Percentiles rank a stretch among this genome's conserved stretches.
Evolutionary conservation across 2,329 filamentous ascomycete genomes (phyloP).

Genomic region (Arthrocladium fulminans): DNA sequence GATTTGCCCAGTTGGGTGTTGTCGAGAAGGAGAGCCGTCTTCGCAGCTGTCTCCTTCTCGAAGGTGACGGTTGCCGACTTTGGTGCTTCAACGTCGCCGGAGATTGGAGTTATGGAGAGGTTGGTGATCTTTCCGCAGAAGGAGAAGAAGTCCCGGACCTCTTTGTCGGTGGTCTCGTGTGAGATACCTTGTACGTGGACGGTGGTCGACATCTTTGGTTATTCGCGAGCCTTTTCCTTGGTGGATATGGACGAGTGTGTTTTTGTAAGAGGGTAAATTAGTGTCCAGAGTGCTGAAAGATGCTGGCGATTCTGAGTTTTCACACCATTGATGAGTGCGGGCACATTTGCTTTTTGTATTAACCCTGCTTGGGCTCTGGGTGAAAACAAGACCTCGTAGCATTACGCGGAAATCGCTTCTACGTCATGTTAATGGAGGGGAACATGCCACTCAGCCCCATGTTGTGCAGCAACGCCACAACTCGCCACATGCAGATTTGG

Average conservation of each 20-base stretch:
- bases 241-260: neutral
- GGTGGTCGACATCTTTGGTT: conserved; percentile 45
- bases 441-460: no score
- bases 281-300: neutral
- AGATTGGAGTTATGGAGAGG: conserved; percentile 62
- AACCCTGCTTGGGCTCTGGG: no score
- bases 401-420: no score
- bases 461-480: no score
- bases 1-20: conserved; percentile 81
- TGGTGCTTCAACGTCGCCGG: conserved; percentile 47
- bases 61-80: conserved; percentile 91
- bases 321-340: no score
- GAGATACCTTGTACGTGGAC: conserved; percentile 89
- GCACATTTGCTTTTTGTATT: no score
- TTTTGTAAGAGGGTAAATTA: neutral
- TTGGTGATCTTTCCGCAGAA: conserved; percentile 79
- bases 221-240: neutral
- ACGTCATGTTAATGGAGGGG: no score
- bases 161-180: conserved; percentile 70
- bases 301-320: no score
- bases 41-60: conserved; percentile 93
- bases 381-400: no score
- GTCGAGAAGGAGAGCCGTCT: conserved; percentile 92
- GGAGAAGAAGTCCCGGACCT: conserved; percentile 45
- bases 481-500: no score